Evolutionary conservation across 2,329 filamentous ascomycete genomes (phyloP).

Genomic region (Reticulascus tulasneorum): DNA sequence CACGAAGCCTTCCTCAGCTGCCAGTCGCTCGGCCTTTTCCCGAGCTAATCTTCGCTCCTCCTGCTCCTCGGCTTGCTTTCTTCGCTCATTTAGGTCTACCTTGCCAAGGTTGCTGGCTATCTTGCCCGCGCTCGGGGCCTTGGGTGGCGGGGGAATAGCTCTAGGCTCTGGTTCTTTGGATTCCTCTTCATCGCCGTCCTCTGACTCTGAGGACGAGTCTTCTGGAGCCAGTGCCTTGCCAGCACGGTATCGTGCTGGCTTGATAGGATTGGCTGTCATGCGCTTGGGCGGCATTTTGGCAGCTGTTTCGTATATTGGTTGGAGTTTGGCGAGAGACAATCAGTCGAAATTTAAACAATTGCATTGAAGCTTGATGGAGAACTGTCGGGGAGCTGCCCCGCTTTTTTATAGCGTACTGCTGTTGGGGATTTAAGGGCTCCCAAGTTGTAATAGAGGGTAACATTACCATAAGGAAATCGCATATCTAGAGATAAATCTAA

Average conservation of each 20-base stretch:
- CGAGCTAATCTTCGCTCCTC: slow-evolving; percentile 44
- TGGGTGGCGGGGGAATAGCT: slow-evolving; percentile 49
- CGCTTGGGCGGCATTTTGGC: slow-evolving; percentile 64
- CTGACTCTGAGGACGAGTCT: slow-evolving; percentile 47
- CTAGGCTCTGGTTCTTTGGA: slow-evolving; percentile 18
- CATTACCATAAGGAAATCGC: too few relatives aligned
- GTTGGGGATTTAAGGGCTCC: too few relatives aligned
- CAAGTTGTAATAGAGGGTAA: too few relatives aligned
- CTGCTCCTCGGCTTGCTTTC: slow-evolving; percentile 41
- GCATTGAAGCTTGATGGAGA: too few relatives aligned
- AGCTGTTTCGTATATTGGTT: neutral
- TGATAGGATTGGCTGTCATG: slow-evolving; percentile 88
- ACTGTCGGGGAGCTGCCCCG: too few relatives aligned
- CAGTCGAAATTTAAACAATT: neutral
- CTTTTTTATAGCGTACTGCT: too few relatives aligned
- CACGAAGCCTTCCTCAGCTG: slow-evolving; percentile 60
- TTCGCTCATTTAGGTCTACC: slow-evolving; percentile 46
- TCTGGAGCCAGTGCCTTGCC: slow-evolving; percentile 67
- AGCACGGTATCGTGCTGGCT: slow-evolving; percentile 76
- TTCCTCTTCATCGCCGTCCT: slow-evolving; percentile 37
- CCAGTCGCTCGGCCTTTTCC: slow-evolving; percentile 46
- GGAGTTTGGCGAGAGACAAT: neutral
- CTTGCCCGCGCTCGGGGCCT: slow-evolving; percentile 51
- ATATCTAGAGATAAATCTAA: too few relatives aligned
- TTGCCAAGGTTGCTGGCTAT: slow-evolving; percentile 51